phyloP scores from a whole-genome alignment of 148 eudicot genomes.

The Amaranthus hypochondriacus region DNA sequence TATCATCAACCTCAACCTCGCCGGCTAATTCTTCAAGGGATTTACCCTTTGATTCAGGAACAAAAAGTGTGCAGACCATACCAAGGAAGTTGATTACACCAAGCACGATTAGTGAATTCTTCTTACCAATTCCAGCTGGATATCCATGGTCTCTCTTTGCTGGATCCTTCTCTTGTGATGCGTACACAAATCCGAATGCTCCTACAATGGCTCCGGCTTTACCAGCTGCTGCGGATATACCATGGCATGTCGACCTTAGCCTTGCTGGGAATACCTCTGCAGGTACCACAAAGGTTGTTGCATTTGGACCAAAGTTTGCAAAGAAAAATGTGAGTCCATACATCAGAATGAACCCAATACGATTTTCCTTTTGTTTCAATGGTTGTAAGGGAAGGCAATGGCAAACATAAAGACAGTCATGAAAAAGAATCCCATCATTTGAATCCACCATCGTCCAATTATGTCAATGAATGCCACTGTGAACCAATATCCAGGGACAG shows the following conservation, averaged over 20 bases:
- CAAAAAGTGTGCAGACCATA: slow-evolving; percentile 41
- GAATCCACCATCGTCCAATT: slow-evolving; percentile 51
- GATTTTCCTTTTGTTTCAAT: slow-evolving; percentile 35
- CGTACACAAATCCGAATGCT: slow-evolving; percentile 52
- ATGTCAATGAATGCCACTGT: slow-evolving; percentile 50
- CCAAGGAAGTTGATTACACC: slow-evolving; percentile 44
- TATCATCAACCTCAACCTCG: slow-evolving; percentile 19
- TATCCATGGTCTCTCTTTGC: slow-evolving; percentile 39
- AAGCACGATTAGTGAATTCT: slow-evolving; percentile 40
- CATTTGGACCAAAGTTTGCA: slow-evolving; percentile 60
- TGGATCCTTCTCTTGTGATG: slow-evolving; percentile 36
- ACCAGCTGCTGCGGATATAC: slow-evolving; percentile 61
- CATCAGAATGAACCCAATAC: slow-evolving; percentile 48
- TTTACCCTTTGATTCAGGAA: slow-evolving; percentile 49
- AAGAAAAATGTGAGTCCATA: slow-evolving; percentile 59
- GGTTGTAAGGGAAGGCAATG: slow-evolving; percentile 49
- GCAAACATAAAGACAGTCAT: slow-evolving; percentile 81
- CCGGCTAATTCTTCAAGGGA: slow-evolving; percentile 49
- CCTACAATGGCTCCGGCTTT: slow-evolving; percentile 58
- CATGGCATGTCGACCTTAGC: slow-evolving; percentile 55
- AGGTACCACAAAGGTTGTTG: slow-evolving; percentile 57
- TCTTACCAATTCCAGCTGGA: slow-evolving; percentile 51
- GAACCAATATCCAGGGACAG: slow-evolving; percentile 73
- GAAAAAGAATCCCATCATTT: slow-evolving; percentile 57
- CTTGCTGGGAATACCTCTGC: slow-evolving; percentile 64